Percentiles rank a stretch among this genome's conserved stretches.
phyloP scores from a whole-genome alignment of 192 early-diverging fungal species.

The Chytriomyces confervae region DNA sequence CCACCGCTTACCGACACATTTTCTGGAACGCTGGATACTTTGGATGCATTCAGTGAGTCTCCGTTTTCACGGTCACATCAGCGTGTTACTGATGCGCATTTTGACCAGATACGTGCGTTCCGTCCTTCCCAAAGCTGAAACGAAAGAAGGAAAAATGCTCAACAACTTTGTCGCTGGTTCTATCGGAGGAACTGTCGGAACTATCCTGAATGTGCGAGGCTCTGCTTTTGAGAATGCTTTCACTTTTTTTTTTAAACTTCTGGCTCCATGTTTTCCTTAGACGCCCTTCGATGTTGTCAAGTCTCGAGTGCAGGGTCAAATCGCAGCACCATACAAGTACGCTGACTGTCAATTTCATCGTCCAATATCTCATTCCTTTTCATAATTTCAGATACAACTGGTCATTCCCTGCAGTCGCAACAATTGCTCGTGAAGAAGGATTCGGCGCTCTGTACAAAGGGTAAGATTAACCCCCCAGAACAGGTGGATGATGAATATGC shows the following conservation, averaged over 20 bases:
- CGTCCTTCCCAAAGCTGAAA: conserved; percentile 80
- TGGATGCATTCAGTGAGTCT: conserved; percentile 60
- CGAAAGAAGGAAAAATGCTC: conserved; percentile 73
- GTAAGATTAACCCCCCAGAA: background rate
- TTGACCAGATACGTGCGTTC: conserved; percentile 56
- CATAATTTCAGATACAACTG: conserved; percentile 71
- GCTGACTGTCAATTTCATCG: background rate
- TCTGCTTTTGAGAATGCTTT: background rate
- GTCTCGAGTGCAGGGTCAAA: conserved; percentile 90
- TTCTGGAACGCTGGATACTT: conserved; percentile 98
- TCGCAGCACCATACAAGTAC: conserved; percentile 70
- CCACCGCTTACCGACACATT: conserved; percentile 92
- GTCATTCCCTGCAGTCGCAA: conserved; percentile 76
- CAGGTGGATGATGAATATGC: background rate
- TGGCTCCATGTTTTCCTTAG: conserved; percentile 20
- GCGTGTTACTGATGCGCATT: conserved; percentile 54
- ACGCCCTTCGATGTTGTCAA: conserved; percentile 98
- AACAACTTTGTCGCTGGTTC: conserved; percentile 92
- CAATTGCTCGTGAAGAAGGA: conserved; percentile 88
- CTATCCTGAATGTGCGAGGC: conserved; percentile 73
- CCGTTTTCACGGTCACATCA: background rate
- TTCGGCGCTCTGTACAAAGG: conserved; percentile 88
- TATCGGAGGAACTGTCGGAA: conserved; percentile 92
- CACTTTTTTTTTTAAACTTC: background rate
- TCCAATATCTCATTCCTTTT: background rate